phyloP scores from a whole-genome alignment of 2,329 filamentous ascomycete genomes.

The Lachnellula suecica region DNA sequence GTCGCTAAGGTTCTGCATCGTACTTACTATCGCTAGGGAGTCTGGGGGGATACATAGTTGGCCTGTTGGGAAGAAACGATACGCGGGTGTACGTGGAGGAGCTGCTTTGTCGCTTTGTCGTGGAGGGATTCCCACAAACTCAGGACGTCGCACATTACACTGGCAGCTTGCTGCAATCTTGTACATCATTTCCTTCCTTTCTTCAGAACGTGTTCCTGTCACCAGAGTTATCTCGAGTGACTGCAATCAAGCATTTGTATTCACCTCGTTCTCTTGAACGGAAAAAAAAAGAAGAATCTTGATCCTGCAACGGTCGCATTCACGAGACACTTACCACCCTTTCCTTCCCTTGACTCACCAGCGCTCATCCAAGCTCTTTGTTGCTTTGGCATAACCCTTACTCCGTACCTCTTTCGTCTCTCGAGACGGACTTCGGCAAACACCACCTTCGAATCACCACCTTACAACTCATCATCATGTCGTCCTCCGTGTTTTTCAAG shows the following conservation, averaged over 20 bases:
- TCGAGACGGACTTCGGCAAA: constrained; percentile 10
- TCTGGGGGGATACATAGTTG: constrained; percentile 12
- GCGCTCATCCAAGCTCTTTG: constrained; percentile 25
- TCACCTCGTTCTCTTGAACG: constrained; percentile 34
- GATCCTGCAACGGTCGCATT: constrained; percentile 34
- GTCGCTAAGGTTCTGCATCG: not conserved
- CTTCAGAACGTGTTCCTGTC: constrained; percentile 29
- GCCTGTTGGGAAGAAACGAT: constrained; percentile 11
- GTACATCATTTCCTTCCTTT: constrained; percentile 34
- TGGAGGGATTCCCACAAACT: constrained; percentile 26
- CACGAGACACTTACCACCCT: constrained; percentile 23
- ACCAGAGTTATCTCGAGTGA: constrained; percentile 33
- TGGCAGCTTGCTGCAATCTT: constrained; percentile 34
- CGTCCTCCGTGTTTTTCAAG: constrained; percentile 95
- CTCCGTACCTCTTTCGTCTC: constrained; percentile 11
- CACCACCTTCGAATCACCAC: constrained; percentile 2
- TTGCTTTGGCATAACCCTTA: constrained; percentile 24
- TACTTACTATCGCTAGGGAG: constrained; percentile 8
- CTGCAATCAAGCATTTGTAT: constrained; percentile 38
- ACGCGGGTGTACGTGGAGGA: constrained; percentile 17
- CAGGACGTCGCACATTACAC: constrained; percentile 20
- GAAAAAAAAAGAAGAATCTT: constrained; percentile 36
- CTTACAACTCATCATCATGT: constrained; percentile 28
- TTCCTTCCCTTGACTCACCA: constrained; percentile 22
- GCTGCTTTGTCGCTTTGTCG: constrained; percentile 23